Base-by-base conservation (phyloP, 306 rosid genomes). In the Pueraria montana region DNA sequence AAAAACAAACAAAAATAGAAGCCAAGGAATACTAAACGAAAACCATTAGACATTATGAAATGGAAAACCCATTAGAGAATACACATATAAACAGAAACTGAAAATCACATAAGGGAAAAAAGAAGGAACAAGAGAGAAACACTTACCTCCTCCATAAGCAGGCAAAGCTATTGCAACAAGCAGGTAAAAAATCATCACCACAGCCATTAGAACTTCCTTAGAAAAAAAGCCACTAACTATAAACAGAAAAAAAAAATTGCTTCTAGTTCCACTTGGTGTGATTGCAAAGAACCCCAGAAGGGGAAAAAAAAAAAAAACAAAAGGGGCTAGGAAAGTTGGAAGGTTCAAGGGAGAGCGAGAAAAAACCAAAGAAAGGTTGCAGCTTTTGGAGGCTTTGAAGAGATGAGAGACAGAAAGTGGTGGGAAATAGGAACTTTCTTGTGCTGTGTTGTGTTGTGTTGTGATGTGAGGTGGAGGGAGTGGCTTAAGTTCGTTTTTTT, bases 71-170 rank as follows among this genome's bases (percentile, higher is more conserved):
- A 53, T 65, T 56, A 26, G 45, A 6, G 70, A 76, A 56, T 52
- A 34, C 23, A 5, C 2, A 78, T 9, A 49, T 17, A 67, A 64
- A 4, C n/a, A 10, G 23, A 6, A 24, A 53, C 12, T 17, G 30
- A 74, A 75, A 72, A 23, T 26, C 2, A 18, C 1, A 45, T 24
- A 24, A 65, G 10, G 34, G 38, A 74, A 61, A 67, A 76, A 1
- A 62, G 58, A 34, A 23, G n/a, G 48, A 36, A 14, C 4, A 20
- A n/a, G 53, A 59, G 46, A 84, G 80, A 18, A 24, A 49, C 4
- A 86, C 84, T 79, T n/a, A 90, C 98, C 95, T 82, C 86, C 88
- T 82, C 86, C 88, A 85, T 81, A 89, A 71, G 90, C 91, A 82
- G 91, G 80, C 40, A 88, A 71, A 43, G 91, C 86, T 52, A 82